phyloP scores from a whole-genome alignment of 805 yeast species.

The Kregervanrija delftensis region DNA sequence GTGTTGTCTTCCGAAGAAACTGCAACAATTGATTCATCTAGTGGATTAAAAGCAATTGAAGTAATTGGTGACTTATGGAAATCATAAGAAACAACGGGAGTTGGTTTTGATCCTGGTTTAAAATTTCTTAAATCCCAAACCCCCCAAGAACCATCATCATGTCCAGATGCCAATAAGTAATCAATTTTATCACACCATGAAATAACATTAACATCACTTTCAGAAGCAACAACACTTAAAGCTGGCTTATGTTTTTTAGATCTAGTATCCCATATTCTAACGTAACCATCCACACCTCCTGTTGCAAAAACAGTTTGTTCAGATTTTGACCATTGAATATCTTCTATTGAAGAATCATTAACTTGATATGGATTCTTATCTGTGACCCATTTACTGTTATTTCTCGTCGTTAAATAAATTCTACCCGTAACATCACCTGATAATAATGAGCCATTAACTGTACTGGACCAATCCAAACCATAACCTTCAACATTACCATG shows the following conservation, averaged over 20 bases:
- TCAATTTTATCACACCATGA: conserved; percentile 90
- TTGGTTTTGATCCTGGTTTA: conserved; percentile 48
- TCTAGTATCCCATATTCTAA: conserved; percentile 95
- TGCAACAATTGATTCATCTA: conserved; percentile 92
- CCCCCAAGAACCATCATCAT: conserved; percentile 96
- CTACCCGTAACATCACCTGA: conserved; percentile 89
- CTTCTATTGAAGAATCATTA: conserved; percentile 78
- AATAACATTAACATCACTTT: conserved; percentile 85
- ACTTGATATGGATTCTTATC: conserved; percentile 75
- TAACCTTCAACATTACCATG: conserved; percentile 98
- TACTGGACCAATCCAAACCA: conserved; percentile 95
- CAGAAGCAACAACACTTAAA: conserved; percentile 71
- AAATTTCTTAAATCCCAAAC: conserved; percentile 95
- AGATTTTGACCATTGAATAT: conserved; percentile 91
- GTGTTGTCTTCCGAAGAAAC: conserved; percentile 96
- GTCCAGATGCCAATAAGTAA: conserved; percentile 89
- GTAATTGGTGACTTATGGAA: conserved; percentile 94
- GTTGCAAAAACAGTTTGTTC: conserved; percentile 95
- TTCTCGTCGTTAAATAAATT: conserved; percentile 70
- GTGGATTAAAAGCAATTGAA: conserved; percentile 88
- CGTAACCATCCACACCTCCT: conserved; percentile 84
- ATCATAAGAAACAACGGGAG: conserved; percentile 90
- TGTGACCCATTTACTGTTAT: conserved; percentile 74
- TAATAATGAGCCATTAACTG: conserved; percentile 72
- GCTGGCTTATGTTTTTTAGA: conserved; percentile 90